Evolutionary conservation across 2,329 filamentous ascomycete genomes (phyloP).

Genomic region (Zasmidium angulare): DNA sequence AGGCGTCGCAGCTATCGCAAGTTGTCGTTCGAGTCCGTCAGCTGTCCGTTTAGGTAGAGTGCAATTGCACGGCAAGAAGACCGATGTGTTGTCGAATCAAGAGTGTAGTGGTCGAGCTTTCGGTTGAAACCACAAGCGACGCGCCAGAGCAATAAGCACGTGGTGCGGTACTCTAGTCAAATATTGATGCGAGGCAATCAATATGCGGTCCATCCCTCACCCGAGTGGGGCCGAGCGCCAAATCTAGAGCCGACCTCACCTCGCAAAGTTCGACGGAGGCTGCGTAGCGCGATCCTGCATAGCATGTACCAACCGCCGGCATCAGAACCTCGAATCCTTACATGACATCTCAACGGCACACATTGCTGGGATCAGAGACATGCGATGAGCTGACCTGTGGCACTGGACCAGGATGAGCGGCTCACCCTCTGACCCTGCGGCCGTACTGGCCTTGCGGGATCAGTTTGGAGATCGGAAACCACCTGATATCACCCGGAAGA

Average conservation of each 20-base stretch:
- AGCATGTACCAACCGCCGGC: background rate
- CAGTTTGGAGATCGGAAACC: slow-evolving; percentile 24
- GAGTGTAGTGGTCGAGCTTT: too few species aligned
- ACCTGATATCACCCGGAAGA: slow-evolving; percentile 32
- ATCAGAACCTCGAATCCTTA: background rate
- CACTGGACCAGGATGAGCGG: slow-evolving; percentile 4
- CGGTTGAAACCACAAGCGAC: too few species aligned
- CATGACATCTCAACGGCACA: background rate
- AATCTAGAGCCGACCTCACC: background rate
- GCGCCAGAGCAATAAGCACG: too few species aligned
- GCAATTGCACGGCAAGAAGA: too few species aligned
- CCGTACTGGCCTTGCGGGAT: slow-evolving; percentile 21
- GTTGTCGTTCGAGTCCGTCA: too few species aligned
- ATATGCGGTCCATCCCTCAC: background rate
- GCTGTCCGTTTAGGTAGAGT: too few species aligned
- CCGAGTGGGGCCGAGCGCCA: background rate
- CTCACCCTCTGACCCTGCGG: slow-evolving; percentile 16
- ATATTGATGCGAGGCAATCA: background rate
- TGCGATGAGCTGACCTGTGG: background rate
- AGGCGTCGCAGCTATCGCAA: too few species aligned
- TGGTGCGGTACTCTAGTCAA: background rate
- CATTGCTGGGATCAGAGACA: background rate
- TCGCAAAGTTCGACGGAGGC: background rate
- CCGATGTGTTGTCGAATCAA: too few species aligned
- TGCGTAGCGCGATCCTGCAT: background rate